phyloP scores from a whole-genome alignment of 2,329 filamentous ascomycete species.

The Cladosporium colombiae region DNA sequence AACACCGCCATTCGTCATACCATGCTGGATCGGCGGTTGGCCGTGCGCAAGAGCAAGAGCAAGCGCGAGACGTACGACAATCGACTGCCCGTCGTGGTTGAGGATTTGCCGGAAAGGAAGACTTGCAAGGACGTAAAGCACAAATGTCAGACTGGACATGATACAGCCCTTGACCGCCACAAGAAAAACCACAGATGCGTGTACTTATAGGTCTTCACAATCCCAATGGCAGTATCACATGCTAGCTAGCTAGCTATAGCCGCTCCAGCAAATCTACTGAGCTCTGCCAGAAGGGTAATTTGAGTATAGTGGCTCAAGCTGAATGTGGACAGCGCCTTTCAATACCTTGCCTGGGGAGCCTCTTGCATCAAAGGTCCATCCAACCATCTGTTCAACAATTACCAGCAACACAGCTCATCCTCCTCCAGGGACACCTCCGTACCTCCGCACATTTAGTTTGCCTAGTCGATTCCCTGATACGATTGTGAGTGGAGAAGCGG shows the following conservation, averaged over 20 bases:
- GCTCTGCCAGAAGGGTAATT: neutral
- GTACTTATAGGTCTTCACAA: neutral
- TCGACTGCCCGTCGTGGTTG: neutral
- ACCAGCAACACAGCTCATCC: neutral
- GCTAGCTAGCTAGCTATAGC: neutral
- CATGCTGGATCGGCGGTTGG: neutral
- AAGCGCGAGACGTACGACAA: neutral
- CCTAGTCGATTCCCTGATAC: neutral
- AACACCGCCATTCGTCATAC: neutral
- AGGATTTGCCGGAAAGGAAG: neutral
- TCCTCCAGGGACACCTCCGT: neutral
- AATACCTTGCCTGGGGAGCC: neutral
- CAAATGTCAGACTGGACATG: neutral
- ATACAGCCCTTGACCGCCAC: neutral
- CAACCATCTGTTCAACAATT: neutral
- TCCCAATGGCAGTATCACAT: neutral
- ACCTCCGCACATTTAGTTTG: slow-evolving; percentile 1
- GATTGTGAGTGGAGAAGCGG: slow-evolving; percentile 7
- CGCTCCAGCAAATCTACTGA: neutral
- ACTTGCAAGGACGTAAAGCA: neutral
- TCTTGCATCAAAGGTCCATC: neutral
- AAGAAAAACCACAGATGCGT: neutral
- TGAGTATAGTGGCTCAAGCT: neutral
- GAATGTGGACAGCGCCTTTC: neutral
- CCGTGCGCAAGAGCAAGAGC: neutral